A percentile compares a stretch with the other conserved stretches of the same genome.
phyloP scores from a whole-genome alignment of 106 monocot species.

The Phalaenopsis aphrodite region DNA sequence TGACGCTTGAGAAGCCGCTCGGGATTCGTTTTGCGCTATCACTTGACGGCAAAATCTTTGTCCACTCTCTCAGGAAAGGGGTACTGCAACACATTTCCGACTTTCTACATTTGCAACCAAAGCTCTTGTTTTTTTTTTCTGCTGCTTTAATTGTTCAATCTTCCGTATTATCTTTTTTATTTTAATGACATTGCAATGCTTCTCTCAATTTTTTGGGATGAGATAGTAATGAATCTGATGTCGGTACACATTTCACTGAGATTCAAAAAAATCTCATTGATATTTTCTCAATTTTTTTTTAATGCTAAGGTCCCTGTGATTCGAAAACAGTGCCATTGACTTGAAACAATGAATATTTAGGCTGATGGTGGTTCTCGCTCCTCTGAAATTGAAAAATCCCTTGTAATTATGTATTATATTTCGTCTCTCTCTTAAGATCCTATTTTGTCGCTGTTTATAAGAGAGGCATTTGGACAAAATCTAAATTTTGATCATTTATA shows the following conservation, averaged over 20 bases:
- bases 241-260: too few relatives aligned
- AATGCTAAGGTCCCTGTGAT: too few relatives aligned
- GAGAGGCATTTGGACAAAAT: not conserved
- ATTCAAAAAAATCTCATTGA: too few relatives aligned
- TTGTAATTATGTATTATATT: too few relatives aligned
- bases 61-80: conserved; percentile 76
- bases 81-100: conserved; percentile 17
- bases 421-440: too few relatives aligned
- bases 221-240: not conserved
- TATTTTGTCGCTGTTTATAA: not conserved
- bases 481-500: not conserved
- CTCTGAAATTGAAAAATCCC: too few relatives aligned
- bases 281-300: too few relatives aligned
- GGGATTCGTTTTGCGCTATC: conserved; percentile 89
- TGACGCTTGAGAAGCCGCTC: conserved; percentile 69
- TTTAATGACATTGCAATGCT: not conserved
- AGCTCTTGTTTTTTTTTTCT: not conserved
- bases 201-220: not conserved
- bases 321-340: too few relatives aligned
- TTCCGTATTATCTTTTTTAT: not conserved
- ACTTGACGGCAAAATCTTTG: conserved; percentile 64
- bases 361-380: too few relatives aligned
- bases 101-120: too few relatives aligned
- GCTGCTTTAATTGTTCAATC: not conserved
- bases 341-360: too few relatives aligned